Conservation (phyloP, 768 basidiomycete species). For the Boletus insuetus region DNA sequence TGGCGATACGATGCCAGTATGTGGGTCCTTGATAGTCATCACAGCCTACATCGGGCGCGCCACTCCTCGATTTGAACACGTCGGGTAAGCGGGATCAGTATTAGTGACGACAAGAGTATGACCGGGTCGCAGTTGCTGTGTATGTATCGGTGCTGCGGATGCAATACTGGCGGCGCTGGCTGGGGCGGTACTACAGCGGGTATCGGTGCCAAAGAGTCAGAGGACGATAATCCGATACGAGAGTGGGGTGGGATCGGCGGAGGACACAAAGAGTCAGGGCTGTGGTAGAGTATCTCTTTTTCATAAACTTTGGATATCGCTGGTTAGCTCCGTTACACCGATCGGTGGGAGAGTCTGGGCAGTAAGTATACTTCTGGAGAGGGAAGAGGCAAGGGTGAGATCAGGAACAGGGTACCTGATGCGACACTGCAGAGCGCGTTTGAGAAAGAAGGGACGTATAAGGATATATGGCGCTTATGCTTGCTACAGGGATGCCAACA, state of each 20-base stretch:
- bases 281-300: conserved; percentile 2
- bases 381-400: conserved; percentile 5
- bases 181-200: no score
- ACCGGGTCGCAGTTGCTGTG: no score
- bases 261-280: not conserved
- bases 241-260: not conserved
- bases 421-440: no score
- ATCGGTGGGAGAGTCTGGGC: not conserved
- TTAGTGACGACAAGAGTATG: not conserved
- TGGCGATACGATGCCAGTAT: no score
- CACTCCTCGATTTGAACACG: not conserved
- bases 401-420: conserved; percentile 18
- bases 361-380: not conserved
- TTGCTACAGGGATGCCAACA: conserved; percentile 8
- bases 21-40: not conserved
- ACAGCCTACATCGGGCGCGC: not conserved
- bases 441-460: conserved; percentile 3
- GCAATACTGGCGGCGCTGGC: no score
- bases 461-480: conserved; percentile 18
- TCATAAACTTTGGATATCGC: conserved; percentile 4
- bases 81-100: not conserved
- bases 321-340: conserved; percentile 24
- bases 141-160: no score
- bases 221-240: no score
- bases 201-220: no score